Evolutionary conservation across 31 red algal species (phyloP).

Genomic region (Pterothamnion heteromorphum): DNA sequence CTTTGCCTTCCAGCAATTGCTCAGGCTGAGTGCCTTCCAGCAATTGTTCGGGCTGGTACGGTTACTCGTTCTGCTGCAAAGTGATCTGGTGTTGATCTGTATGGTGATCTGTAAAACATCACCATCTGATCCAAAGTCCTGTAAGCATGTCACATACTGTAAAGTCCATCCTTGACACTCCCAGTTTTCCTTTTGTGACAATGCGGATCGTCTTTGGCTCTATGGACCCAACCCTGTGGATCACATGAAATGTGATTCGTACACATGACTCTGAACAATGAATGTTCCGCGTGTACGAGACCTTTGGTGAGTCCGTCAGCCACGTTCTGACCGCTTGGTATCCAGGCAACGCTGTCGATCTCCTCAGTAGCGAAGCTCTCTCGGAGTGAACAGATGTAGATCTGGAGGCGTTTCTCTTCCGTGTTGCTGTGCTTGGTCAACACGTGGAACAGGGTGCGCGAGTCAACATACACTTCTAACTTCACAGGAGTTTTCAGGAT

Average conservation of each 20-base stretch:
- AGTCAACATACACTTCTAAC: neutral
- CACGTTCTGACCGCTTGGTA: neutral
- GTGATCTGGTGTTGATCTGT: too few species aligned
- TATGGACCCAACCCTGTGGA: neutral
- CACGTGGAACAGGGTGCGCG: neutral
- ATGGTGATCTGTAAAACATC: neutral
- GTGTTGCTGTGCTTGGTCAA: neutral
- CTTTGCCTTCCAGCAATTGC: too few species aligned
- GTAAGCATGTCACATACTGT: neutral
- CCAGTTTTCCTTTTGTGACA: neutral
- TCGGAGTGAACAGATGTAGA: neutral
- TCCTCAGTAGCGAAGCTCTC: neutral
- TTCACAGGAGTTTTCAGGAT: neutral
- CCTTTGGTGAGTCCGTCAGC: neutral
- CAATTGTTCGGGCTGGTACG: too few species aligned
- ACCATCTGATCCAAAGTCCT: neutral
- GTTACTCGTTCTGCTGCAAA: too few species aligned
- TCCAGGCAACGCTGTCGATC: neutral
- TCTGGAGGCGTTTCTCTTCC: neutral
- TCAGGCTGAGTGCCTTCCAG: too few species aligned
- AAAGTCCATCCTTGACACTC: neutral
- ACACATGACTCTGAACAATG: too few species aligned
- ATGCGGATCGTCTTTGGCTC: neutral
- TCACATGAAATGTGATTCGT: neutral
- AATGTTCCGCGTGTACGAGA: neutral